Conservation (phyloP, 305 asterid species). For the Solanum hybrid region DNA sequence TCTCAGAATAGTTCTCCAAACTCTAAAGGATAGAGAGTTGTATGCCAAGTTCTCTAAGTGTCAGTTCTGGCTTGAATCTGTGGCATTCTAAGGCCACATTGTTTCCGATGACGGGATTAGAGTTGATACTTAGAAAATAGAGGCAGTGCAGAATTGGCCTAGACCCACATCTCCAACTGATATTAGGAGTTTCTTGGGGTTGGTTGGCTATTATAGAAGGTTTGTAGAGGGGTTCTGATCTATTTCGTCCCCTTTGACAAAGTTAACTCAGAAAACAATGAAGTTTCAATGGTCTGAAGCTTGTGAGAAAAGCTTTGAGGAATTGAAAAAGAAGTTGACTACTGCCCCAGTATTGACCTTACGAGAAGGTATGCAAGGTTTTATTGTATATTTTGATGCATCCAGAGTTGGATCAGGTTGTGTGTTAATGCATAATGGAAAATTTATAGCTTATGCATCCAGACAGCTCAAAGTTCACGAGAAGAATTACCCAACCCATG, state of each 20-base stretch:
- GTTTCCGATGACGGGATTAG: not conserved
- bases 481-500: not conserved
- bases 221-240: not conserved
- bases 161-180: not conserved
- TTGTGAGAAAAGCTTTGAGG: not conserved
- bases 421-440: not conserved
- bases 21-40: not conserved
- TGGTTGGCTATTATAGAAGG: not conserved
- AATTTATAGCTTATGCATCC: not conserved
- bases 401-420: not conserved
- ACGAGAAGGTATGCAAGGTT: not conserved
- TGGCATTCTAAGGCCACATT: not conserved
- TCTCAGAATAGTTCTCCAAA: not conserved
- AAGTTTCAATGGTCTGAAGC: not conserved
- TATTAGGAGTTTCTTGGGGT: not conserved
- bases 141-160: not conserved
- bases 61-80: not conserved
- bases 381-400: not conserved
- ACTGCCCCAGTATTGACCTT: not conserved
- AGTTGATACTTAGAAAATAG: not conserved
- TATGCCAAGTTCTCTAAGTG: not conserved
- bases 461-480: too few species aligned
- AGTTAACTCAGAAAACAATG: not conserved
- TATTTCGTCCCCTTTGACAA: not conserved
- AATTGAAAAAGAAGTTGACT: not conserved